Conservation (phyloP, 352 stramenopile genomes). For the Plasmopara halstedii region DNA sequence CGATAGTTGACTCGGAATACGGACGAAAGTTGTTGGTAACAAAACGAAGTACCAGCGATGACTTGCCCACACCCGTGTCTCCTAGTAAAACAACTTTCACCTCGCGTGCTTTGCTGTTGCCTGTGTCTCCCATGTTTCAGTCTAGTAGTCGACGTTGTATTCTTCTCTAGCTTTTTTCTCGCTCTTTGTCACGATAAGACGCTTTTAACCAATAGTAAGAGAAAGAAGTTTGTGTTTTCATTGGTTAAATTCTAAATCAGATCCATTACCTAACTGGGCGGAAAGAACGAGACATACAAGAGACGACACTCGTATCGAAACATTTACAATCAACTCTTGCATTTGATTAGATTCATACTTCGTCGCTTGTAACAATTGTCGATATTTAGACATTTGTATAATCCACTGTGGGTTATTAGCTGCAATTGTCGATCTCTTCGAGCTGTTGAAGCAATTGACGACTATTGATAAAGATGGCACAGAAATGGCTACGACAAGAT, state of each 20-base stretch:
- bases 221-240: neutral
- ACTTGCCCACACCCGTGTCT: conserved; percentile 95
- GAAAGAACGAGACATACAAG: neutral
- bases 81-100: conserved; percentile 90
- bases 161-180: conserved; percentile 7
- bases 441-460: no score
- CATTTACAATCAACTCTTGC: no score
- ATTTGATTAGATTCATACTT: neutral
- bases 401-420: neutral
- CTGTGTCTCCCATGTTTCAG: conserved; percentile 39
- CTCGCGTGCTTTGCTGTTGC: conserved; percentile 70
- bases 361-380: neutral
- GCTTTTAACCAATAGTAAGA: neutral
- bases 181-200: conserved; percentile 1
- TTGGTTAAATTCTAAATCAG: conserved; percentile 3
- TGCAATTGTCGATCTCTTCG: no score
- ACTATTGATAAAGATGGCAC: no score
- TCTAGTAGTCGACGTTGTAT: conserved; percentile 7
- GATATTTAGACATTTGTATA: neutral
- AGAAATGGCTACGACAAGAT: no score
- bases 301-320: no score
- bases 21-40: conserved; percentile 96
- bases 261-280: conserved; percentile 11
- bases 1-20: conserved; percentile 96
- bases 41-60: conserved; percentile 93